A percentile compares a stretch with the other conserved stretches of the same genome.
These are phyloP conservation scores for Lichtheimia ramosa DNA, from an alignment of 371 early-diverging fungal species.

Conservation along the genomic window DNA sequence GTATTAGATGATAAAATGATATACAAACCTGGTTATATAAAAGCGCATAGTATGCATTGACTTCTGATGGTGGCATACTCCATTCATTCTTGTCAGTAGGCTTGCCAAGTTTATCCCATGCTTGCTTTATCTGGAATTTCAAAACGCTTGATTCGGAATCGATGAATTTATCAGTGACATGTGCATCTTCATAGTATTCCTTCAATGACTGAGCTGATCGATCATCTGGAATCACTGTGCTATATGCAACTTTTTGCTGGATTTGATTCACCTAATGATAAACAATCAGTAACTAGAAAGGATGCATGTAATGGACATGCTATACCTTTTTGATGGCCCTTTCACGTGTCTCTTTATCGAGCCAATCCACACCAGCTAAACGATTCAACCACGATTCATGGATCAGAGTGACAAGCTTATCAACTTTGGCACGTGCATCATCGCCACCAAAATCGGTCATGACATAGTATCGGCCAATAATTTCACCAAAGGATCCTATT, in stretches of 20 bases:
- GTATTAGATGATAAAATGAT: neutral
- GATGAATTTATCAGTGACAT: constrained; percentile 38
- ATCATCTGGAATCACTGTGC: constrained; percentile 45
- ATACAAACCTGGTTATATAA: constrained; percentile 36
- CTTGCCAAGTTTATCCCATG: constrained; percentile 34
- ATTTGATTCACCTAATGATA: constrained; percentile 21
- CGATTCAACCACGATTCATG: constrained; percentile 34
- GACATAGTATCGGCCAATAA: constrained; percentile 58
- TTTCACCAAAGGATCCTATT: constrained; percentile 44
- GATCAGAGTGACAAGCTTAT: constrained; percentile 32
- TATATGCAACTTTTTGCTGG: constrained; percentile 51
- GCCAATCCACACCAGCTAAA: constrained; percentile 46
- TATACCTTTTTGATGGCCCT: constrained; percentile 45
- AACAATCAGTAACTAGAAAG: neutral
- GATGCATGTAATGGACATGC: neutral
- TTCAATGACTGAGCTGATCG: constrained; percentile 41
- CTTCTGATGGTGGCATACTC: constrained; percentile 60
- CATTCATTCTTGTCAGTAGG: constrained; percentile 49
- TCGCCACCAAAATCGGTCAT: constrained; percentile 44
- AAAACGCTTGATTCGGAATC: constrained; percentile 34
- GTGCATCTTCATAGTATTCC: constrained; percentile 39
- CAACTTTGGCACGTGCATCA: constrained; percentile 23
- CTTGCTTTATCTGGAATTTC: constrained; percentile 18
- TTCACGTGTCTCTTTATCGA: constrained; percentile 48
- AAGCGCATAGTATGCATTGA: constrained; percentile 64